A percentile compares a stretch with the other conserved stretches of the same genome.
Conservation (phyloP, 441 rosid species). For the California macrophylla region DNA sequence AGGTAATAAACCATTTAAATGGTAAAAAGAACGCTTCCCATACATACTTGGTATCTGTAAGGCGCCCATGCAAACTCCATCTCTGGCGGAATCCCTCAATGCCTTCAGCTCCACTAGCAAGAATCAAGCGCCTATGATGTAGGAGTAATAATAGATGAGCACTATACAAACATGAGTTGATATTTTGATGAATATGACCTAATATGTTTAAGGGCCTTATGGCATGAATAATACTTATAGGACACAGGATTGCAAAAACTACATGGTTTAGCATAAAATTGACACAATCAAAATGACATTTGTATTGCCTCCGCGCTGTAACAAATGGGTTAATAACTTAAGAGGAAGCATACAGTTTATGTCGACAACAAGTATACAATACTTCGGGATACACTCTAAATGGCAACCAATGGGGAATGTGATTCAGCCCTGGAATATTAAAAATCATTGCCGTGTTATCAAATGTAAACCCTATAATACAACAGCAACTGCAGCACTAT, state of each 20-base stretch:
- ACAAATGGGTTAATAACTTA: background rate
- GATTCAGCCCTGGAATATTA: no score
- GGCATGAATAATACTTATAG: background rate
- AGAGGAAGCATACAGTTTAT: background rate
- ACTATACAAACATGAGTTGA: background rate
- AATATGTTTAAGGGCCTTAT: background rate
- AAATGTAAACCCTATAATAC: no score
- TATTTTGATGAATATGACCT: background rate
- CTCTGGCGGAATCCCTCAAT: conserved; percentile 82
- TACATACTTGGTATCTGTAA: conserved; percentile 63
- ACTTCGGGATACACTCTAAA: background rate
- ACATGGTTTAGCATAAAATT: background rate
- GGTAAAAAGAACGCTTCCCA: background rate
- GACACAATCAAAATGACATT: background rate
- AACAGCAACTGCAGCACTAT: no score
- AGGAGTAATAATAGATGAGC: background rate
- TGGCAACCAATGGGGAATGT: background rate
- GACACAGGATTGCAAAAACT: background rate
- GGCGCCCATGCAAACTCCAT: conserved; percentile 91
- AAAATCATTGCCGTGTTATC: no score
- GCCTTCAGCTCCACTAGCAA: conserved; percentile 84
- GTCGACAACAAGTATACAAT: background rate
- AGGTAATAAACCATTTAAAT: background rate
- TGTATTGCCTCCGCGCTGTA: background rate
- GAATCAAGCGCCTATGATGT: conserved; percentile 59